Evolutionary conservation across 2,329 filamentous ascomycete species (phyloP).

Genomic region (Ophiognomonia clavigignenti-juglandacearum): DNA sequence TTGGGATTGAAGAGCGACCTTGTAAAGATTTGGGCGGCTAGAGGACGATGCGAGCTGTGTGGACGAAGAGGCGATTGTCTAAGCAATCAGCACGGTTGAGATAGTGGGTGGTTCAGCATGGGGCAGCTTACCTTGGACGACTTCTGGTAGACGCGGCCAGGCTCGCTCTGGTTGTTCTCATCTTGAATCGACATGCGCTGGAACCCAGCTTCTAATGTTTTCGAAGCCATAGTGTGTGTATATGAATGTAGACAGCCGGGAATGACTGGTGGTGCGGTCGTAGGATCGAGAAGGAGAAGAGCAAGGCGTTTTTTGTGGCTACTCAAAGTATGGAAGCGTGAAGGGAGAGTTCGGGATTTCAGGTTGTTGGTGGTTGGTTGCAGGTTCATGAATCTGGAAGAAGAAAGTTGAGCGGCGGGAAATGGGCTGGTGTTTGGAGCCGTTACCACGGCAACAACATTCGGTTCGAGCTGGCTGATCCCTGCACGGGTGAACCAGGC

Average conservation of each 20-base stretch:
- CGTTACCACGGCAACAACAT: no score
- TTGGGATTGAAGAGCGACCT: conserved; percentile 76
- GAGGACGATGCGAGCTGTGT: conserved; percentile 46
- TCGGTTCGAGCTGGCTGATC: no score
- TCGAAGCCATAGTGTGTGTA: conserved; percentile 51
- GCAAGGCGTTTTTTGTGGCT: no score
- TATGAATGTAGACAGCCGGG: not conserved
- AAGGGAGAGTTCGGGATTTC: no score
- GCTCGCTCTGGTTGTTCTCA: conserved; percentile 66
- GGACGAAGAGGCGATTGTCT: conserved; percentile 35
- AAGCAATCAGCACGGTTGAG: conserved; percentile 30
- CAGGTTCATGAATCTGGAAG: no score
- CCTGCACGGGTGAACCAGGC: no score
- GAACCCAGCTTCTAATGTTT: conserved; percentile 78
- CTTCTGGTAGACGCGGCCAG: conserved; percentile 59
- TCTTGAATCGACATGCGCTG: conserved; percentile 87
- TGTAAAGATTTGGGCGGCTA: conserved; percentile 77
- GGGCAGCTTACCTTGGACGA: conserved; percentile 61
- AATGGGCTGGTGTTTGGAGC: no score
- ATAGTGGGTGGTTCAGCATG: not conserved
- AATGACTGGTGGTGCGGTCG: no score
- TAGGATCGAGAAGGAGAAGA: no score
- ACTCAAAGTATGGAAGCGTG: no score
- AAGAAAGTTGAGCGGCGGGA: no score
- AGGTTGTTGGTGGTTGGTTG: no score